Evolutionary conservation across 345 rosid species (phyloP).

Genomic region (Eucalyptus virginea): DNA sequence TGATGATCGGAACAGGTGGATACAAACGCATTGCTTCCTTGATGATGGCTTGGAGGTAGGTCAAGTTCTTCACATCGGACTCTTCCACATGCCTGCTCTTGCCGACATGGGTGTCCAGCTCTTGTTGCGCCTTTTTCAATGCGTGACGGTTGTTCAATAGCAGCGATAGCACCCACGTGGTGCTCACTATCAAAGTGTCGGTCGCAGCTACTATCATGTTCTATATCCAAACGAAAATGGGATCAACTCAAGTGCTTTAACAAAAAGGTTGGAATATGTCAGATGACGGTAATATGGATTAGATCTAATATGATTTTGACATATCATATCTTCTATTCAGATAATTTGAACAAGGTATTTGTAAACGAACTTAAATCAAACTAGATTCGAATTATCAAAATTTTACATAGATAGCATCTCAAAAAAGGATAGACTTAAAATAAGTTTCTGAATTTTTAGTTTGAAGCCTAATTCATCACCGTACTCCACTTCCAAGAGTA

Average conservation of each 20-base stretch:
- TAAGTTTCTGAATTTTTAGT: background rate
- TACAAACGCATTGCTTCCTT: slow-evolving; percentile 10
- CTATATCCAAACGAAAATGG: background rate
- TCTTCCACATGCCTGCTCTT: slow-evolving; percentile 7
- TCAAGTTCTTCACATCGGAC: slow-evolving; percentile 3
- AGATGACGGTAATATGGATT: background rate
- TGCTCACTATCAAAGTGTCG: slow-evolving; percentile 14
- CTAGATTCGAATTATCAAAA: background rate
- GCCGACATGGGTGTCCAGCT: slow-evolving; percentile 16
- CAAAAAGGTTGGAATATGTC: background rate
- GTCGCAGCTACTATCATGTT: slow-evolving; percentile 7
- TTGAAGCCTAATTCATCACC: background rate
- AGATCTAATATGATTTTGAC: background rate
- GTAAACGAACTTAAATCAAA: background rate
- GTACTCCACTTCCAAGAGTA: background rate
- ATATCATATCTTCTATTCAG: background rate
- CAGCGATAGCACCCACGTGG: slow-evolving; percentile 17
- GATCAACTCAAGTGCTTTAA: background rate
- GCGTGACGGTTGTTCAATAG: slow-evolving; percentile 11
- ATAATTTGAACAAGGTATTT: background rate
- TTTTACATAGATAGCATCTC: background rate
- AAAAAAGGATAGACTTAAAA: background rate
- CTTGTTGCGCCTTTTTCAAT: slow-evolving; percentile 9
- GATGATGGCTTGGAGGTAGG: slow-evolving; percentile 13
- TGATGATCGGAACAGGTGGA: slow-evolving; percentile 1